These are phyloP conservation scores for Parathielavia hyrcaniae DNA, from an alignment of 495 filamentous ascomycete genomes.

Conservation along the genomic window DNA sequence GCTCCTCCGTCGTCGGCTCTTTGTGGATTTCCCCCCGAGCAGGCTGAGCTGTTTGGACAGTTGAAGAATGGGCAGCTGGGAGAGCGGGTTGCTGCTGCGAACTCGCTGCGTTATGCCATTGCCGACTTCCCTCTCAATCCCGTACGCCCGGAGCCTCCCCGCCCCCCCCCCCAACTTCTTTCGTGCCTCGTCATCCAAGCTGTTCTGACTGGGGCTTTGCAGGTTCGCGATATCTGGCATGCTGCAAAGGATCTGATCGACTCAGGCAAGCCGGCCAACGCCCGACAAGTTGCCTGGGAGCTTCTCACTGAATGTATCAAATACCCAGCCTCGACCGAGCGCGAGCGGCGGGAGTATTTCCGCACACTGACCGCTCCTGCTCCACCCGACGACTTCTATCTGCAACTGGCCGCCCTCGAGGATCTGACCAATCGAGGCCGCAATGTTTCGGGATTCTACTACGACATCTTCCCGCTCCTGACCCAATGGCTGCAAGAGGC, in stretches of 20 bases:
- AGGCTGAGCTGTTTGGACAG: conserved; percentile 41
- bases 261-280: conserved; percentile 46
- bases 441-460: conserved; percentile 59
- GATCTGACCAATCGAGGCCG: conserved; percentile 58
- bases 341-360: conserved; percentile 61
- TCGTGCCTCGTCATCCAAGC: background rate
- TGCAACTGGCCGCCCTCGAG: conserved; percentile 56
- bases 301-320: conserved; percentile 60
- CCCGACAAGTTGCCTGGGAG: conserved; percentile 53
- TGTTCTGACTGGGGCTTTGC: conserved; percentile 8
- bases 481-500: conserved; percentile 50
- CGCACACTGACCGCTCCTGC: conserved; percentile 48
- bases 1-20: conserved; percentile 22
- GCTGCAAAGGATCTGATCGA: conserved; percentile 59
- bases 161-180: background rate
- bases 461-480: conserved; percentile 53
- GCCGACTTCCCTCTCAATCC: conserved; percentile 52
- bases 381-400: conserved; percentile 53
- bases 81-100: conserved; percentile 52
- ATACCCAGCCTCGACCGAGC: conserved; percentile 52
- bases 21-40: conserved; percentile 35
- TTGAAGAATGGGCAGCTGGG: conserved; percentile 43
- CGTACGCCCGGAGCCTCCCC: conserved; percentile 26
- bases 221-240: conserved; percentile 54
- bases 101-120: conserved; percentile 48